Conservation (phyloP, 2,329 filamentous ascomycete genomes). For the Plectosphaerella sp. region DNA sequence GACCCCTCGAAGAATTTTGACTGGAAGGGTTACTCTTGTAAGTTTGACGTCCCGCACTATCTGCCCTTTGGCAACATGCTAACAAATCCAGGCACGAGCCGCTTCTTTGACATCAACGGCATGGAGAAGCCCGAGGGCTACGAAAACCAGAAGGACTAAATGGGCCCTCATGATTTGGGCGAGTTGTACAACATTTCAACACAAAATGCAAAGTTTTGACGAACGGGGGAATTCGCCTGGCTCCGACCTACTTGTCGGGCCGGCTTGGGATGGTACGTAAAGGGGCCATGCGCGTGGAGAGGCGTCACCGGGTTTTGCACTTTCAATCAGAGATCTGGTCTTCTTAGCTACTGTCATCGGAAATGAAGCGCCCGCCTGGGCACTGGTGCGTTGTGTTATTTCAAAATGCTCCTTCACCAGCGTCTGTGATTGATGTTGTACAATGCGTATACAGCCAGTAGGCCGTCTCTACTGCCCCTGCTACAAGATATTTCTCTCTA, state of each 20-base stretch:
- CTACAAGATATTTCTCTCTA: no score
- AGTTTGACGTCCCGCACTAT: slow-evolving; percentile 28
- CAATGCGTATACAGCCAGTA: not conserved
- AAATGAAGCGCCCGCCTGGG: no score
- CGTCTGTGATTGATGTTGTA: not conserved
- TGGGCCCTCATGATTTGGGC: not conserved
- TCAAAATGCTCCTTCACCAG: not conserved
- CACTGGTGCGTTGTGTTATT: not conserved
- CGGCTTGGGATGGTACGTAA: slow-evolving; percentile 2
- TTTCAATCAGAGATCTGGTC: slow-evolving; percentile 1
- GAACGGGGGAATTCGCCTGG: not conserved
- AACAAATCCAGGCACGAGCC: slow-evolving; percentile 62
- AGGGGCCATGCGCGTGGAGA: slow-evolving; percentile 8
- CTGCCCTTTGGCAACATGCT: not conserved
- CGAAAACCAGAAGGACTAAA: slow-evolving; percentile 61
- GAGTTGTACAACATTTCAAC: slow-evolving; percentile 8
- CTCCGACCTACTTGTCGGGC: not conserved
- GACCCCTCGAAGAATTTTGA: slow-evolving; percentile 98
- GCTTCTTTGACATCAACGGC: slow-evolving; percentile 80
- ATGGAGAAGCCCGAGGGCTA: slow-evolving; percentile 82
- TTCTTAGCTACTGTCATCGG: not conserved
- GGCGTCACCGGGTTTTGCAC: slow-evolving; percentile 11
- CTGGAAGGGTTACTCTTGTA: slow-evolving; percentile 98
- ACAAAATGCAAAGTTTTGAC: slow-evolving; percentile 1
- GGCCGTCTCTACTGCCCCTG: not conserved